A percentile compares a stretch with the other conserved stretches of the same genome.
Evolutionary conservation across 192 early-diverging fungal genomes (phyloP).

Genomic region (Backusella tarrabulga): DNA sequence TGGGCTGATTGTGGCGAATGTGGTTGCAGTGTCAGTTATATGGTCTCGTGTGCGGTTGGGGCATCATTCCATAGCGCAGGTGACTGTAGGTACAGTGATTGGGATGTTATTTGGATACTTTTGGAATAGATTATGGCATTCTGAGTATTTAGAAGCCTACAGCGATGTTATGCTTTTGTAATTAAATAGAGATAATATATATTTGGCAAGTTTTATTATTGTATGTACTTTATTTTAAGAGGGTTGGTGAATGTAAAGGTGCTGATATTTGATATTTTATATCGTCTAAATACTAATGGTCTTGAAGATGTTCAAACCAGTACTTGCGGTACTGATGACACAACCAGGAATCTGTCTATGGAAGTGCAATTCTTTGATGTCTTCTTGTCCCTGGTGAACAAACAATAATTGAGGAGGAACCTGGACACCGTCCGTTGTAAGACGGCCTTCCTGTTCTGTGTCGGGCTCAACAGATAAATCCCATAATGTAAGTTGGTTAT

Average conservation of each 20-base stretch:
- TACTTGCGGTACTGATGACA: slow-evolving; percentile 77
- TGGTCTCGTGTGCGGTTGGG: slow-evolving; percentile 44
- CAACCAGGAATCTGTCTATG: slow-evolving; percentile 93
- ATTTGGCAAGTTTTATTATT: background rate
- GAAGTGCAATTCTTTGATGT: slow-evolving; percentile 98
- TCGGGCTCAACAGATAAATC: slow-evolving; percentile 97
- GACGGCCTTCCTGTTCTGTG: slow-evolving; percentile 71
- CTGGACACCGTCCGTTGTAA: slow-evolving; percentile 66
- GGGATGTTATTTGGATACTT: slow-evolving; percentile 10
- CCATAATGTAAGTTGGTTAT: slow-evolving; percentile 97
- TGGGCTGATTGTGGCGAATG: background rate
- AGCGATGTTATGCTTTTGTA: background rate
- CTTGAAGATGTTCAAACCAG: slow-evolving; percentile 97
- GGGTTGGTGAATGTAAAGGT: background rate
- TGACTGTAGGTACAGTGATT: slow-evolving; percentile 34
- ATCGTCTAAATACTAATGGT: slow-evolving; percentile 72
- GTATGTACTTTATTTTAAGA: background rate
- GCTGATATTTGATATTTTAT: background rate
- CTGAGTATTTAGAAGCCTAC: background rate
- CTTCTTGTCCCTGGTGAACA: slow-evolving; percentile 89
- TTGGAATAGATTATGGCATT: slow-evolving; percentile 12
- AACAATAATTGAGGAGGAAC: slow-evolving; percentile 96
- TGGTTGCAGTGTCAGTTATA: slow-evolving; percentile 31
- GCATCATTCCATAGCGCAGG: slow-evolving; percentile 36
- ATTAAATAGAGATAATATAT: slow-evolving; percentile 14